These are phyloP conservation scores for Dendrobium chrysotoxum DNA, from an alignment of 106 monocot species.

Conservation along the genomic window DNA sequence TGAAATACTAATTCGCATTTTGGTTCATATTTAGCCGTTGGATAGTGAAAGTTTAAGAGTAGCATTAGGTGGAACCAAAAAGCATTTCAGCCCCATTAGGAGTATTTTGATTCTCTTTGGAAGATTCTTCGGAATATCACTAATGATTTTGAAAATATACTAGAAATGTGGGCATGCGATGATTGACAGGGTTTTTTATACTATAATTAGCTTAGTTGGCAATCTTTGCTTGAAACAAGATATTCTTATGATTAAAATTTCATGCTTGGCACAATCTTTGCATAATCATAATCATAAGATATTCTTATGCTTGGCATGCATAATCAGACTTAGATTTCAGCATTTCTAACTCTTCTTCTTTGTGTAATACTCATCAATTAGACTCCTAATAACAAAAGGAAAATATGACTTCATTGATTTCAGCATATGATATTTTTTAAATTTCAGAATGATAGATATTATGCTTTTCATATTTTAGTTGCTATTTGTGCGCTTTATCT, in stretches of 20 bases:
- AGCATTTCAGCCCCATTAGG: constrained; percentile 12
- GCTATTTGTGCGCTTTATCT: too few species aligned
- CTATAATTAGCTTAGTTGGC: constrained; percentile 19
- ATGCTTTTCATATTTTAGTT: too few species aligned
- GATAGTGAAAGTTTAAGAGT: constrained; percentile 4
- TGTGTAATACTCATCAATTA: too few species aligned
- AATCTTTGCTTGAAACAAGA: constrained; percentile 29
- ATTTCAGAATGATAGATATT: too few species aligned
- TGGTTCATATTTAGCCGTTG: constrained; percentile 19
- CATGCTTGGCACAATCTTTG: too few species aligned
- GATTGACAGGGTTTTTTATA: constrained; percentile 32
- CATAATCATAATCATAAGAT: too few species aligned
- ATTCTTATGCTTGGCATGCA: too few species aligned
- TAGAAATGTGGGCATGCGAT: constrained; percentile 8
- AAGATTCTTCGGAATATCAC: constrained; percentile 35
- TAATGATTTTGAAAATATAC: constrained; percentile 16
- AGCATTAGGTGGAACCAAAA: background rate
- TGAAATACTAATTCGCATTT: constrained; percentile 23
- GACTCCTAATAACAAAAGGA: too few species aligned
- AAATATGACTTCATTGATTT: too few species aligned
- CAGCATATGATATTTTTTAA: too few species aligned
- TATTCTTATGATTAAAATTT: constrained; percentile 21
- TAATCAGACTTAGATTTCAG: too few species aligned
- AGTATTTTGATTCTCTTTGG: constrained; percentile 26
- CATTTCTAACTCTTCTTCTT: too few species aligned